Conservation (phyloP, 257 asterid genomes). For the Paraleonurus japonicus region DNA sequence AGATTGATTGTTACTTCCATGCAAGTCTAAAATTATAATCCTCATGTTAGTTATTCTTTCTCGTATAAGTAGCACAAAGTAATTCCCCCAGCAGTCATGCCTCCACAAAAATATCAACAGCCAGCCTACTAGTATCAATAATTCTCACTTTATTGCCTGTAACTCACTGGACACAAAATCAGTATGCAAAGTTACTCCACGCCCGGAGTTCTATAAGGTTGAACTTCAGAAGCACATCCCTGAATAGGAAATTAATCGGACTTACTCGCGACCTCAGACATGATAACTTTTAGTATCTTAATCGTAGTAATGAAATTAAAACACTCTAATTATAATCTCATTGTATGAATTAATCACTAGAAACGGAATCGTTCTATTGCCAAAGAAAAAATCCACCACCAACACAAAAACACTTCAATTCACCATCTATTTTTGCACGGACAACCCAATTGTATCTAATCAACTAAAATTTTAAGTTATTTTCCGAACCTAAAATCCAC, state of each 20-base stretch:
- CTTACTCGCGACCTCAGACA: not conserved
- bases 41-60: not conserved
- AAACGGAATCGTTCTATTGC: slow-evolving; percentile 6
- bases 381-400: not conserved
- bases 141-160: not conserved
- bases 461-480: not conserved
- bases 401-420: not conserved
- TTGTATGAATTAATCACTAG: not conserved
- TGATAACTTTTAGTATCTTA: not conserved
- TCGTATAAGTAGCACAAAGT: not conserved
- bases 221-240: not conserved
- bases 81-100: slow-evolving; percentile 12
- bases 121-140: slow-evolving; percentile 3
- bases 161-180: not conserved
- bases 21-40: slow-evolving; percentile 15
- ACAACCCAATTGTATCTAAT: not conserved
- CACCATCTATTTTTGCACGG: slow-evolving; percentile 3
- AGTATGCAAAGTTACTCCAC: not conserved
- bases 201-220: not conserved
- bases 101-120: slow-evolving; percentile 12
- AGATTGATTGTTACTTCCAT: not conserved
- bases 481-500: slow-evolving; percentile 23
- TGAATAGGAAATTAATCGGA: not conserved
- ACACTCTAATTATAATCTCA: not conserved
- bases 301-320: slow-evolving; percentile 1